Evolutionary conservation across 345 rosid species (phyloP).

Genomic region (Eucalyptus erythrocorys): DNA sequence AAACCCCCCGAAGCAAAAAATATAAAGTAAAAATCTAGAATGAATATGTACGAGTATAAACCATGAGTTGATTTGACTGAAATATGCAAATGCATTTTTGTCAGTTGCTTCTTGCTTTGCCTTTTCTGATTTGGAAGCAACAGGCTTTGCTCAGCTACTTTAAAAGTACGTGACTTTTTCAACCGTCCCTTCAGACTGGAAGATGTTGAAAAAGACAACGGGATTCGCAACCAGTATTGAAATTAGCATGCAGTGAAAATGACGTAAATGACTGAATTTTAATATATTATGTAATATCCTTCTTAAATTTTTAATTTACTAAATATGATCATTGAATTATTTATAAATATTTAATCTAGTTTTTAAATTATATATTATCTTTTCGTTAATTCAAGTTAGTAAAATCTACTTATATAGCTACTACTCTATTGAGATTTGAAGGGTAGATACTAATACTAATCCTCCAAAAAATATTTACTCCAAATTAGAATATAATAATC

Average conservation of each 20-base stretch:
- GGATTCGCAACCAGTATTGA: not conserved
- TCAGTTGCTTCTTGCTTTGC: not conserved
- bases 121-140: not conserved
- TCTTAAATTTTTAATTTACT: not conserved
- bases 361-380: not conserved
- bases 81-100: not conserved
- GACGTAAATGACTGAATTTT: not conserved
- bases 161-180: not conserved
- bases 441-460: not conserved
- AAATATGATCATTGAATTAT: not conserved
- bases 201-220: not conserved
- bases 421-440: not conserved
- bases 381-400: not conserved
- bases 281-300: too few relatives aligned
- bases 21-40: not conserved
- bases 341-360: rapidly evolving
- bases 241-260: not conserved
- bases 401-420: not conserved
- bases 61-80: not conserved
- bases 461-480: not conserved
- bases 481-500: not conserved
- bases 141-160: not conserved
- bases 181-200: not conserved
- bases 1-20: not conserved
- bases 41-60: not conserved